Evolutionary conservation across 2,329 filamentous ascomycete genomes (phyloP), one percentile per base, ranked within the genome.

Genomic region (Thielaviopsis populi): DNA sequence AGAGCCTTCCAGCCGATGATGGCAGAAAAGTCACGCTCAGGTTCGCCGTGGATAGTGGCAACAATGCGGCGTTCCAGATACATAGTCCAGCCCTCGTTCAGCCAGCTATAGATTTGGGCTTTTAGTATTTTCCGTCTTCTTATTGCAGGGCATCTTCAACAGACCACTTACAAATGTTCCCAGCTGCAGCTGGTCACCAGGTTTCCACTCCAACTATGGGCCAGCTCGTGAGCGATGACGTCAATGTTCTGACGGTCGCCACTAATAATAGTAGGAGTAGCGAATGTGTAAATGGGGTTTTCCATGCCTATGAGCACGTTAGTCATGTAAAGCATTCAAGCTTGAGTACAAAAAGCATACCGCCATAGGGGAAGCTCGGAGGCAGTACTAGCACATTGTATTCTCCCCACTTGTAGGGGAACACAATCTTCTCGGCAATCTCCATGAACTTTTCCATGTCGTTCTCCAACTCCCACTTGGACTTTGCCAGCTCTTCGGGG

Each of bases 1-100:
- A 96, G 82, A 1, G 86, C 83, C 72, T 95, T 94, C 92, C 92
- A 97, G 66, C 94, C 94, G 68, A 96, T 95, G 68, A 97, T 95
- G 68, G 92, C 86, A 8, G 89, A 95, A 74, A 99, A 97, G 75
- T 96, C 88, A 67, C 94, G 89, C 72, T 95, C 86, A 3, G 88
- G 76, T 68, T 92, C 87, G 58, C 91, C 91, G 69, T 96, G 91
- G 54, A 95, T 79, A 22, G 79, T 82, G 15, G 84, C 87, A 68
- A 85, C 80, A 66, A 95, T 89, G 59, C 94, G 83, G 62, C 94
- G 87, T 75, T 99, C 94, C 4, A 97, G 81, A 71, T 99, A 99
- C 22, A 87, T 88, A 0, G 94, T 97, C 94, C 92, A 97, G 40
- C 92, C 92, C 71, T 87, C 83, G 66, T 86, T 86, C 64, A 86